Percentiles rank a stretch among this genome's conserved stretches.
Evolutionary conservation across 163 green algal species (phyloP).

Genomic region (Scenedesmus sp.): DNA sequence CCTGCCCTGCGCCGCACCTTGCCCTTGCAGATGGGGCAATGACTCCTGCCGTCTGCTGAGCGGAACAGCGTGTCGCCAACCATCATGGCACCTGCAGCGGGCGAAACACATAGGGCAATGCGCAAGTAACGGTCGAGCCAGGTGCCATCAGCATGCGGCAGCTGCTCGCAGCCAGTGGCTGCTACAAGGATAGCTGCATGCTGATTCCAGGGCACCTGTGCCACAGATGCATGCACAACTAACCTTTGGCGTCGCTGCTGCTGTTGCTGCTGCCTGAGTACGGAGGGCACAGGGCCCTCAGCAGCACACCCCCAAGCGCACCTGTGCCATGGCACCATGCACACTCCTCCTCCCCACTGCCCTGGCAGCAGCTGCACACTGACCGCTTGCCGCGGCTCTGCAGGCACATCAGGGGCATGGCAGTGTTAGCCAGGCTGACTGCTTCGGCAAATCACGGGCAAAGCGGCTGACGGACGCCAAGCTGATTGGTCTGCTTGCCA

Average conservation of each 20-base stretch:
- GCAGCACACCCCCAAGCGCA: background rate
- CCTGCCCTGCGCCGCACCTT: conserved; percentile 57
- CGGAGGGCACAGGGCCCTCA: too few species aligned
- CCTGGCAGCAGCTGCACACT: conserved; percentile 66
- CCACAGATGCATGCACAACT: background rate
- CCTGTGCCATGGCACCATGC: conserved; percentile 79
- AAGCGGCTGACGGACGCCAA: background rate
- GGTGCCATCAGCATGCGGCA: background rate
- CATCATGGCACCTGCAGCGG: conserved; percentile 67
- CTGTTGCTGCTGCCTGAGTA: too few species aligned
- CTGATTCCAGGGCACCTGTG: background rate
- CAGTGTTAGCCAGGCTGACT: background rate
- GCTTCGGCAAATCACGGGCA: background rate
- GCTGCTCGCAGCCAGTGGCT: background rate
- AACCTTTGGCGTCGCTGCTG: too few species aligned
- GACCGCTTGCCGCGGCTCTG: conserved; percentile 51
- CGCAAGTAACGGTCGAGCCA: background rate
- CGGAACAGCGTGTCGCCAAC: conserved; percentile 68
- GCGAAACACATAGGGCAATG: too few species aligned
- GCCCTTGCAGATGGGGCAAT: conserved; percentile 77
- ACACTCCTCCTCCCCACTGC: conserved; percentile 72
- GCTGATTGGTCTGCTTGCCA: too few species aligned
- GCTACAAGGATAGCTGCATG: too few species aligned
- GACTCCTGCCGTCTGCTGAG: conserved; percentile 61
- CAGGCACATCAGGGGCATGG: background rate